These are phyloP conservation scores for Chytridium lagenaria DNA, from an alignment of 371 early-diverging fungal species.

Conservation along the genomic window DNA sequence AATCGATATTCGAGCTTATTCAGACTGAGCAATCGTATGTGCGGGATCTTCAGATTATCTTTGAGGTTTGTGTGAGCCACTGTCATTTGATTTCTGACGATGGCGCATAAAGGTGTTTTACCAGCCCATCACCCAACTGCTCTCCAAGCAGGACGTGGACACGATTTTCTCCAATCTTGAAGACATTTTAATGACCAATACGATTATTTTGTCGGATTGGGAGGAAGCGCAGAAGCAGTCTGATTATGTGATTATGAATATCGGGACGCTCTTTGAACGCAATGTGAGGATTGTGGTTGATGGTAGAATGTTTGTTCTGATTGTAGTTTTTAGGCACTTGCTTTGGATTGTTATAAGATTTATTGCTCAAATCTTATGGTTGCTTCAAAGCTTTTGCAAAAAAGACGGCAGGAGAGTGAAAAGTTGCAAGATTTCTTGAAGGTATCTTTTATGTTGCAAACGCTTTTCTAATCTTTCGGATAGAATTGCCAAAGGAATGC, in stretches of 20 bases:
- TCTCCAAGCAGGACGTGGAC: slow-evolving; percentile 37
- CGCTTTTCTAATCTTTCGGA: too few species aligned
- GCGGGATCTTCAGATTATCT: slow-evolving; percentile 61
- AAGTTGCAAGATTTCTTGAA: slow-evolving; percentile 68
- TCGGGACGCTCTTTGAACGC: slow-evolving; percentile 69
- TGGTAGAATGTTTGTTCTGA: background rate
- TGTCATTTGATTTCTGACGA: background rate
- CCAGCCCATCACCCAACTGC: slow-evolving; percentile 42
- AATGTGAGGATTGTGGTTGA: slow-evolving; percentile 44
- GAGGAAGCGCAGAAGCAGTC: slow-evolving; percentile 66
- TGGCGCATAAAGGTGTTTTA: slow-evolving; percentile 58
- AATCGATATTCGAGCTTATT: slow-evolving; percentile 68
- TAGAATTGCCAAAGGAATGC: slow-evolving; percentile 65
- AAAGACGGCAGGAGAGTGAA: slow-evolving; percentile 61
- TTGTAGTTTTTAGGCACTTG: slow-evolving; percentile 44
- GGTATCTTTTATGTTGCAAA: too few species aligned
- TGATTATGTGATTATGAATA: slow-evolving; percentile 53
- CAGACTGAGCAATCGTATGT: slow-evolving; percentile 67
- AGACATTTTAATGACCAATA: slow-evolving; percentile 71
- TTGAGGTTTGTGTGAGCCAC: slow-evolving; percentile 52
- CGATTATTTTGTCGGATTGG: slow-evolving; percentile 71
- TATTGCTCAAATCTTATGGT: slow-evolving; percentile 74
- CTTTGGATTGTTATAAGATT: slow-evolving; percentile 64
- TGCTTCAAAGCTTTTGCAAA: slow-evolving; percentile 69
- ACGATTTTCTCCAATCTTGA: slow-evolving; percentile 71